Evolutionary conservation across 1,139 yeast genomes (phyloP).

Genomic region (Yamadazyma friedrichii): DNA sequence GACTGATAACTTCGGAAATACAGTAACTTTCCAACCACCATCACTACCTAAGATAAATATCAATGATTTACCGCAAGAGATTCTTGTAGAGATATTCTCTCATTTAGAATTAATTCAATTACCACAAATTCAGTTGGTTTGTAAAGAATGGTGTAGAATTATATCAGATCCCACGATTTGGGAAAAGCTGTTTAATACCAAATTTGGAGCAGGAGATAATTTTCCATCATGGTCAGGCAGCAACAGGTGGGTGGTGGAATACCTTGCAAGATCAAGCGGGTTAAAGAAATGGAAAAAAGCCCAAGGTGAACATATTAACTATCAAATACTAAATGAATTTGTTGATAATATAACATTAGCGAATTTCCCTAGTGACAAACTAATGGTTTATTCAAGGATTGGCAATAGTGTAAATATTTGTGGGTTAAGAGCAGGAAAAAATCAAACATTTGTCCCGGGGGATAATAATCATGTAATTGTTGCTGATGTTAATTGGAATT

Average conservation of each 20-base stretch:
- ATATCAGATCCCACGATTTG: conserved; percentile 61
- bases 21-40: neutral
- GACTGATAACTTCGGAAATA: conserved; percentile 15
- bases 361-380: conserved; percentile 38
- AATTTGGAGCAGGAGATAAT: conserved; percentile 36
- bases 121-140: conserved; percentile 49
- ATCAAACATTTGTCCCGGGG: conserved; percentile 42
- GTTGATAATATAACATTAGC: conserved; percentile 26
- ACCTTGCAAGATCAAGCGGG: conserved; percentile 44
- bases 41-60: conserved; percentile 13
- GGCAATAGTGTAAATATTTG: conserved; percentile 40
- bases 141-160: conserved; percentile 50
- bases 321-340: conserved; percentile 28
- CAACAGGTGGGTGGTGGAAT: conserved; percentile 54
- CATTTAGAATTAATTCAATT: conserved; percentile 57
- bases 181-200: conserved; percentile 53
- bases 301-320: conserved; percentile 27
- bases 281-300: conserved; percentile 56
- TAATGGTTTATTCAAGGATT: conserved; percentile 31
- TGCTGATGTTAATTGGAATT: conserved; percentile 33
- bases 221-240: conserved; percentile 63
- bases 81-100: conserved; percentile 54
- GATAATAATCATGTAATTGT: conserved; percentile 21
- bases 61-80: conserved; percentile 55
- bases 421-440: conserved; percentile 39